Conservation (phyloP, 257 asterid genomes). For the Primulina huaijiensis region DNA sequence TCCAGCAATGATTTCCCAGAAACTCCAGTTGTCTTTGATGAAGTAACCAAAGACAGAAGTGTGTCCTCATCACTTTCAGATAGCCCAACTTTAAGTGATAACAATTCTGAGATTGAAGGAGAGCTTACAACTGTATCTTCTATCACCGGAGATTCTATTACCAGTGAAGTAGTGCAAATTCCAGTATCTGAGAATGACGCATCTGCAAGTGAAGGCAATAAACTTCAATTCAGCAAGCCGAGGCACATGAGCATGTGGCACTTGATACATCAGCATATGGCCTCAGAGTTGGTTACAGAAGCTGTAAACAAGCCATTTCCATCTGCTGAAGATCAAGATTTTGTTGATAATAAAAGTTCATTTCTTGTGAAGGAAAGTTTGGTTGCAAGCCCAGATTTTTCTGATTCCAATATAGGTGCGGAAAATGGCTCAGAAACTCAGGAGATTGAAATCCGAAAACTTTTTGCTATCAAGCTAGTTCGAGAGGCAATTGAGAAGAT, state of each 20-base stretch:
- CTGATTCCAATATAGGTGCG: conserved; percentile 30
- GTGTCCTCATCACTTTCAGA: conserved; percentile 30
- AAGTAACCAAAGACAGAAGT: conserved; percentile 23
- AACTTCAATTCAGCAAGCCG: conserved; percentile 37
- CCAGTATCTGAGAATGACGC: conserved; percentile 19
- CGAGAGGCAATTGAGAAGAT: conserved; percentile 93
- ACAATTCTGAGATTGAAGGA: conserved; percentile 30
- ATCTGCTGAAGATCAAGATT: conserved; percentile 21
- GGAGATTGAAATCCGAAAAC: conserved; percentile 64
- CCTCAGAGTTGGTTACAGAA: conserved; percentile 30
- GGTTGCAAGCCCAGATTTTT: conserved; percentile 14
- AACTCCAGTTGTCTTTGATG: conserved; percentile 32
- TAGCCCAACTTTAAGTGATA: conserved; percentile 26
- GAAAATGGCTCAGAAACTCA: conserved; percentile 41
- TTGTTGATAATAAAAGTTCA: conserved; percentile 27
- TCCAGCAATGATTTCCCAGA: conserved; percentile 22
- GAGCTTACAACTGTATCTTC: conserved; percentile 24
- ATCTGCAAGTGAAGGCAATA: conserved; percentile 18
- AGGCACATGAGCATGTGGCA: conserved; percentile 61
- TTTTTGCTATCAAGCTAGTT: conserved; percentile 79
- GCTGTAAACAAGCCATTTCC: conserved; percentile 12
- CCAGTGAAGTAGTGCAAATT: conserved; percentile 9
- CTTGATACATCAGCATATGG: conserved; percentile 51
- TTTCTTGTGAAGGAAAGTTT: conserved; percentile 24
- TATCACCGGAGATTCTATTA: conserved; percentile 27